Conservation (phyloP, 306 rosid genomes). For the Prosopis cineraria region DNA sequence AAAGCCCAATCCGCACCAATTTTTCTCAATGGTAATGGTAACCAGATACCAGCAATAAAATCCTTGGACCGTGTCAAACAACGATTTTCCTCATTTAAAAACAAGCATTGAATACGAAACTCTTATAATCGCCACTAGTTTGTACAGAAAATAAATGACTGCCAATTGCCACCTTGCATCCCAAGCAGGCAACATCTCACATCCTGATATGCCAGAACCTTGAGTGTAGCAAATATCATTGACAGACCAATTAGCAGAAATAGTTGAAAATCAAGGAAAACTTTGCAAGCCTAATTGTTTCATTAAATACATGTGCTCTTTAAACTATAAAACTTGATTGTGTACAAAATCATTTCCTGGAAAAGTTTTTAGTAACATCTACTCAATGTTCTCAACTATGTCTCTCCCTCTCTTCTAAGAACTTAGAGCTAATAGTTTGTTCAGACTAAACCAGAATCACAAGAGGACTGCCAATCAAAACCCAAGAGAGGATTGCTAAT, state of each 20-base stretch:
- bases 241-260: background rate
- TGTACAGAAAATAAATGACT: background rate
- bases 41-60: slow-evolving; percentile 13
- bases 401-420: background rate
- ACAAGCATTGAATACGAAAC: background rate
- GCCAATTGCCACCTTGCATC: slow-evolving; percentile 11
- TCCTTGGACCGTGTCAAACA: background rate
- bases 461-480: background rate
- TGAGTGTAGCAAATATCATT: background rate
- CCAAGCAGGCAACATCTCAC: background rate
- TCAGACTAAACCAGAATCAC: background rate
- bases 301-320: background rate
- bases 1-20: slow-evolving; percentile 5
- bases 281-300: background rate
- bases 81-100: background rate
- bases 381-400: background rate
- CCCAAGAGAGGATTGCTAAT: slow-evolving; percentile 8
- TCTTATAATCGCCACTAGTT: background rate
- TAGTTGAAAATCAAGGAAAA: background rate
- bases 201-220: background rate
- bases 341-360: background rate
- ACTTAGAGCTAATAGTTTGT: background rate
- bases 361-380: slow-evolving; percentile 8
- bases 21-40: background rate
- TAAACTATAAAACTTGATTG: slow-evolving; percentile 8